Conservation (phyloP, 495 filamentous ascomycete genomes). For the Hamigera avellanea region DNA sequence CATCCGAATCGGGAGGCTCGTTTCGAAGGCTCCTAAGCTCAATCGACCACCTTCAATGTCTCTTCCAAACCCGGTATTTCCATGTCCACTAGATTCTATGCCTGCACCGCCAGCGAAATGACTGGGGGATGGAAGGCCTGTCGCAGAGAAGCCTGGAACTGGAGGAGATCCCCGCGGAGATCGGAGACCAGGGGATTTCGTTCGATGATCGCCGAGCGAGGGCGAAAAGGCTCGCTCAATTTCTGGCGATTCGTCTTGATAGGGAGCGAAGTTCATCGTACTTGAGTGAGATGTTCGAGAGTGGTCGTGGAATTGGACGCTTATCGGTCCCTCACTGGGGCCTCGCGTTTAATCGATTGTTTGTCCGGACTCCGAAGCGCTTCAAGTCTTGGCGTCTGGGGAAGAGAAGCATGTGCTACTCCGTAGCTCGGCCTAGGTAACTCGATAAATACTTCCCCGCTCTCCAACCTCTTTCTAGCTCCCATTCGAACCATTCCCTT, state of each 20-base stretch:
- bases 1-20: constrained; percentile 67
- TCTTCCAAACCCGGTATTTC: constrained; percentile 17
- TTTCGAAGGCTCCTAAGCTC: constrained; percentile 65
- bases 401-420: no score
- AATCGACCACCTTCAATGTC: constrained; percentile 45
- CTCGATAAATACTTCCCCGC: no score
- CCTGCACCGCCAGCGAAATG: constrained; percentile 20
- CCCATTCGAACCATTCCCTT: no score
- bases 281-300: no score
- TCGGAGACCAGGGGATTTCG: constrained; percentile 37
- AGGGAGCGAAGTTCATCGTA: constrained; percentile 87
- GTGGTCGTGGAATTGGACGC: no score
- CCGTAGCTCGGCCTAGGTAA: no score
- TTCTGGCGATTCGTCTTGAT: constrained; percentile 81
- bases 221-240: constrained; percentile 61
- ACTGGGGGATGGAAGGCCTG: constrained; percentile 30
- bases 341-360: no score
- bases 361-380: no score
- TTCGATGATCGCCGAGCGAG: constrained; percentile 33
- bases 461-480: no score
- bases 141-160: constrained; percentile 19
- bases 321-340: no score
- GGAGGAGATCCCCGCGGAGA: constrained; percentile 22
- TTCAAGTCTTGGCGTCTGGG: no score
- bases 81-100: constrained; percentile 12